Conservation (phyloP, 768 basidiomycete species). For the Tricholoma bakamatsutake region DNA sequence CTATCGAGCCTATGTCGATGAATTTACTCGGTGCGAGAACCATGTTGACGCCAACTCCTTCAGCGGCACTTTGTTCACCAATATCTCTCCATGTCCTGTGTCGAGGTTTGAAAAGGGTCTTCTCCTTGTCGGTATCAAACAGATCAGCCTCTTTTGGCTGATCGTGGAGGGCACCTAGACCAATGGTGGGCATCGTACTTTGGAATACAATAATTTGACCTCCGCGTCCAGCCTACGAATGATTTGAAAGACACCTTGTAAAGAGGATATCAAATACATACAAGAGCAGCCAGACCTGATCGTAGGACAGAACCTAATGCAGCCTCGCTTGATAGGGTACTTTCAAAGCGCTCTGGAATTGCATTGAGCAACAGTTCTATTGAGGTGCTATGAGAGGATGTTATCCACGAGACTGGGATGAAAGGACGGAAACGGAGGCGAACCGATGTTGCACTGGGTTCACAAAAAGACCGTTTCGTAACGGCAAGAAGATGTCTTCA, state of each 20-base stretch:
- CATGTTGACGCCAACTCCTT: conserved; percentile 86
- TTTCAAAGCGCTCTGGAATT: conserved; percentile 57
- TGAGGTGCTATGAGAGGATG: conserved; percentile 36
- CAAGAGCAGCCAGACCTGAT: conserved; percentile 67
- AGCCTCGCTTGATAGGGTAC: conserved; percentile 43
- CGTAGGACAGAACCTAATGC: conserved; percentile 77
- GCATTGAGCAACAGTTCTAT: conserved; percentile 63
- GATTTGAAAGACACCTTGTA: conserved; percentile 1
- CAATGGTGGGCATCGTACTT: conserved; percentile 61
- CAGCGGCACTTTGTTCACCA: conserved; percentile 83
- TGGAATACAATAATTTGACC: conserved; percentile 77
- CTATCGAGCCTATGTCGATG: conserved; percentile 85
- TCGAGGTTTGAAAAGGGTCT: conserved; percentile 72
- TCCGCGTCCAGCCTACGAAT: conserved; percentile 52
- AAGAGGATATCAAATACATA: conserved; percentile 25
- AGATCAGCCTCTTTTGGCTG: conserved; percentile 55
- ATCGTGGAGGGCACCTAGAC: conserved; percentile 61
- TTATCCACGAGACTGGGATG: background rate
- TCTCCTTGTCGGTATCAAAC: conserved; percentile 85
- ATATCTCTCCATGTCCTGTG: conserved; percentile 74
- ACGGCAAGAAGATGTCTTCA: conserved; percentile 87
- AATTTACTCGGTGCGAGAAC: conserved; percentile 78
- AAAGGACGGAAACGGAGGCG: conserved; percentile 15
- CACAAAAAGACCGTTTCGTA: conserved; percentile 68
- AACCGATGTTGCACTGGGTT: conserved; percentile 69